Conservation (phyloP, 2,329 filamentous ascomycete species). For the Colletotrichum sidae region DNA sequence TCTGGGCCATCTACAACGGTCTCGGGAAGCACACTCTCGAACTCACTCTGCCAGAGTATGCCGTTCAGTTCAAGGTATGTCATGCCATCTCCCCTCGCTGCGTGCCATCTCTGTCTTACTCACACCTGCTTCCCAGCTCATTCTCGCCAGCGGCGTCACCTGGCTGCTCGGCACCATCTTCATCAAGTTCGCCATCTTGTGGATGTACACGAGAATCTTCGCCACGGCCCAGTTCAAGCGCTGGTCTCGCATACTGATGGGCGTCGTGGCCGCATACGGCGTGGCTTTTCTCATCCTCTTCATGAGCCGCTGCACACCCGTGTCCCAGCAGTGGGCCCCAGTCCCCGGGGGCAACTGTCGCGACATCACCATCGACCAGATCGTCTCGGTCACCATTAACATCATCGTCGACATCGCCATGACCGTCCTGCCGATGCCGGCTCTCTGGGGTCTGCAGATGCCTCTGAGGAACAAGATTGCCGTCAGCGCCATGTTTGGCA, state of each 20-base stretch:
- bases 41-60: slow-evolving; percentile 24
- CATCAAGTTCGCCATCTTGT: slow-evolving; percentile 47
- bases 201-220: slow-evolving; percentile 46
- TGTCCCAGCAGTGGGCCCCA: slow-evolving; percentile 46
- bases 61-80: slow-evolving; percentile 32
- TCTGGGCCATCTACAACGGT: slow-evolving; percentile 43
- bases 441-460: slow-evolving; percentile 57
- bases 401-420: slow-evolving; percentile 48
- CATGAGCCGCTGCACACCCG: slow-evolving; percentile 46
- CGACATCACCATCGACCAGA: slow-evolving; percentile 39
- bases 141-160: slow-evolving; percentile 43
- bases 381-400: slow-evolving; percentile 42
- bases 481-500: slow-evolving; percentile 46
- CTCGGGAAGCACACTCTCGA: slow-evolving; percentile 39
- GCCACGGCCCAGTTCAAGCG: slow-evolving; percentile 43
- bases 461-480: slow-evolving; percentile 49
- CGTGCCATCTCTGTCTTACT: not conserved
- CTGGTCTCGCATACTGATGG: slow-evolving; percentile 42
- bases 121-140: slow-evolving; percentile 29
- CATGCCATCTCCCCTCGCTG: too few relatives aligned
- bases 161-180: slow-evolving; percentile 45
- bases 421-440: slow-evolving; percentile 53
- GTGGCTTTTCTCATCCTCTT: slow-evolving; percentile 46
- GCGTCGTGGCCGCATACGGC: slow-evolving; percentile 41
- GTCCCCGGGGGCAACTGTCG: slow-evolving; percentile 52